phyloP scores from a whole-genome alignment of 768 basidiomycete genomes.

The Omphalotus guepiniiformis region DNA sequence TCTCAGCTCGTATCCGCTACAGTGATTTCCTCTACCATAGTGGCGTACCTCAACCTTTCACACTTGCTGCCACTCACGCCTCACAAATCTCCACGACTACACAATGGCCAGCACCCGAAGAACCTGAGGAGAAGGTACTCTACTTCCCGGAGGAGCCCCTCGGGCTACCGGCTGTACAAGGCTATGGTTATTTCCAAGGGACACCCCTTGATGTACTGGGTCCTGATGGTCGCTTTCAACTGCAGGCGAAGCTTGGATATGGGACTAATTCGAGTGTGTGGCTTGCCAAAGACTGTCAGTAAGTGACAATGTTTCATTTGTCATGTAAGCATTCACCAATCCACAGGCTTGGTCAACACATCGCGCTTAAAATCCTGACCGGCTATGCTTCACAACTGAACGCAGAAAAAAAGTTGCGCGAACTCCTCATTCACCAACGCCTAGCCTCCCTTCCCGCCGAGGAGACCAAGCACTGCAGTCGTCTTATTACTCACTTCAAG shows the following conservation, averaged over 20 bases:
- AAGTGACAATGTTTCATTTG: constrained; percentile 11
- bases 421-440: constrained; percentile 17
- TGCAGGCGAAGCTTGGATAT: constrained; percentile 19
- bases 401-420: constrained; percentile 16
- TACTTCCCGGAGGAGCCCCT: constrained; percentile 21
- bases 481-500: constrained; percentile 16
- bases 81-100: too few species aligned
- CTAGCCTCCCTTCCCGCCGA: constrained; percentile 9
- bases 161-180: constrained; percentile 16
- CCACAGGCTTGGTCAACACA: constrained; percentile 3
- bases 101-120: too few species aligned
- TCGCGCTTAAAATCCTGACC: constrained; percentile 18
- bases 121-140: too few species aligned
- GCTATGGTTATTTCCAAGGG: constrained; percentile 20
- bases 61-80: too few species aligned
- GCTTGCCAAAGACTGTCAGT: constrained; percentile 20
- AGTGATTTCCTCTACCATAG: too few species aligned
- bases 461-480: constrained; percentile 9
- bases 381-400: constrained; percentile 20
- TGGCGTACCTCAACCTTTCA: too few species aligned
- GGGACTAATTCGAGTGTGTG: constrained; percentile 22
- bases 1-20: too few species aligned
- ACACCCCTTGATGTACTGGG: constrained; percentile 15
- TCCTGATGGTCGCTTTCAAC: constrained; percentile 15
- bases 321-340: too few species aligned